These are phyloP conservation scores for Agaricus sinodeliciosus DNA, from an alignment of 768 basidiomycete genomes.

Conservation along the genomic window DNA sequence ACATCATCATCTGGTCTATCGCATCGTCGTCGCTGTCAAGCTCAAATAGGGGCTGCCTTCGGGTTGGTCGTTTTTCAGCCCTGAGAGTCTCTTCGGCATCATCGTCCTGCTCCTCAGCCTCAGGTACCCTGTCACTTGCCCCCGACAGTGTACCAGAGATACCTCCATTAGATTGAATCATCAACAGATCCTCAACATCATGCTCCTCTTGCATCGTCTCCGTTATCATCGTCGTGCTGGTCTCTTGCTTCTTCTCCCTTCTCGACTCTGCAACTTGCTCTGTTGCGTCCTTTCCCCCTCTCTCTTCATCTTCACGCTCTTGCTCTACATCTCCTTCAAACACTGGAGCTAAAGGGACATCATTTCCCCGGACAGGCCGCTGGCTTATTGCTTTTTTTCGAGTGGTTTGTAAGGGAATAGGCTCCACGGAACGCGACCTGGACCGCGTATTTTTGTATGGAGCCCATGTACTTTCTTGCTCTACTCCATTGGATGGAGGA, in stretches of 20 bases:
- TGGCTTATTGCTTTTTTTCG: neutral
- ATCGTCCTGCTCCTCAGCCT: neutral
- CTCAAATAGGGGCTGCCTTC: too few relatives aligned
- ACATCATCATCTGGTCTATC: too few relatives aligned
- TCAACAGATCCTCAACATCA: constrained; percentile 3
- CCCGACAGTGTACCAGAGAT: neutral
- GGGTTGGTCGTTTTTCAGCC: too few relatives aligned
- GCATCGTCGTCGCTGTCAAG: too few relatives aligned
- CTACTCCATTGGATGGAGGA: constrained; percentile 4
- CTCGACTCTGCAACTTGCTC: neutral
- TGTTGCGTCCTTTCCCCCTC: neutral
- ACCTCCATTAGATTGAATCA: neutral
- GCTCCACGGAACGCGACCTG: constrained; percentile 25
- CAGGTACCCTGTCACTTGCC: neutral
- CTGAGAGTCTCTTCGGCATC: constrained; percentile 4
- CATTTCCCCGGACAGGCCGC: neutral
- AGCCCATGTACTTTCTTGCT: constrained; percentile 12
- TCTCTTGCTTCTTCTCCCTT: neutral
- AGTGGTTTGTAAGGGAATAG: constrained; percentile 11
- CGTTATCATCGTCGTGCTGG: neutral
- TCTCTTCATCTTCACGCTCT: neutral
- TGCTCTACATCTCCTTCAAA: constrained; percentile 3
- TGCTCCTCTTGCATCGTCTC: constrained; percentile 16
- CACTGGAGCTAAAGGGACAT: constrained; percentile 1
- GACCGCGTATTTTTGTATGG: constrained; percentile 29